Evolutionary conservation across 2,329 filamentous ascomycete genomes (phyloP), one percentile per base, ranked within the genome.

Genomic region (Fusarium guadeloupense): DNA sequence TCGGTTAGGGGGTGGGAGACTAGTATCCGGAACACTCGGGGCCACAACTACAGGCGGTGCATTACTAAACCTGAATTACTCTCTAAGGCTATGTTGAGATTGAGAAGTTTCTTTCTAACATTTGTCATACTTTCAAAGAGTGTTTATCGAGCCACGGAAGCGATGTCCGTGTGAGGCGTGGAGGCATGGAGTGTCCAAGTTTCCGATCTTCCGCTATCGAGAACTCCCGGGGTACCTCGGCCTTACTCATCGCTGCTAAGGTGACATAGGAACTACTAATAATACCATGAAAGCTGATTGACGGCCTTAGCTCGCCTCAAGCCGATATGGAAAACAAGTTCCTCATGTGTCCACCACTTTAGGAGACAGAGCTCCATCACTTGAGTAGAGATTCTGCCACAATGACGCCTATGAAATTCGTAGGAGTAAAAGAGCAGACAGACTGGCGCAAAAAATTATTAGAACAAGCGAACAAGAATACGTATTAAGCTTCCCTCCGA

Each of bases 1-100:
- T 14, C 20, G 4, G 16, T 17, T 25, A 2, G 12, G 16, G n/a
- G 6, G 26, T 13, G 28, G 17, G 25, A 34, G 6, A 23, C 9
- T 16, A 25, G 33, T 19, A 30, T 9, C 10, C n/a, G 7, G 40
- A 38, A 41, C 35, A 58, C 40, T 59, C 20, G 30, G 4, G 40
- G 21, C 16, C 33, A 31, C 20, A 5, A 6, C 20, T 13, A 48
- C 6, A 13, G 10, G 2, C 5, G 28, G 3, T 16, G 28, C 1
- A 12, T 12, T 3, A 13, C 3, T 6, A 9, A 17, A 1, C 19
- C 16, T 9, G 1, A n/a, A n/a, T n/a, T 1, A 9, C 3, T 21
- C 1, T 7, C 6, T 10, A 14, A 4, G 7, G n/a, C n/a, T n/a
- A n/a, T n/a, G n/a, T n/a, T n/a, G n/a, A n/a, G n/a, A n/a, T n/a